Evolutionary conservation across 441 rosid species (phyloP), one percentile per base, ranked within the genome.

Genomic region (Arabidopsis hybrid): DNA sequence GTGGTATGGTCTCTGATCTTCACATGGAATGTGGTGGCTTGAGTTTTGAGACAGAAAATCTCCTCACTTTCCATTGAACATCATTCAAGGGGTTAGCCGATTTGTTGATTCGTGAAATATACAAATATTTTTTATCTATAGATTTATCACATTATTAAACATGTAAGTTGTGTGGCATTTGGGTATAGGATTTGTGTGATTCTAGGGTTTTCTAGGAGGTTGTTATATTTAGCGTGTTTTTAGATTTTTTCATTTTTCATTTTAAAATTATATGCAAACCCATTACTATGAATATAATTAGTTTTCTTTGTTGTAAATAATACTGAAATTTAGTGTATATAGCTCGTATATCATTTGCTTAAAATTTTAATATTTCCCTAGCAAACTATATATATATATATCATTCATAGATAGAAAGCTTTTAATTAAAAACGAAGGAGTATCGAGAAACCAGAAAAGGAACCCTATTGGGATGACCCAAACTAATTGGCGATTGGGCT

Each of bases 21-120:
- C 79, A 80, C 81, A 43, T 85, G 74, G 88, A 63, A 47, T 81
- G 83, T 60, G 91, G 79, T 47, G 79, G 78, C 56, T 65, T 91
- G 71, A 82, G 88, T 81, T 84, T 84, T 55, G 91, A 87, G 69
- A 72, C 78, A 55, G 92, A 83, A 17, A 83, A 74, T 32, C 72
- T 81, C 82, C 78, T 86, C 26, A 14, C 43, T 67, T 83, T 90
- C 80, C 82, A 79, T 47, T 89, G 80, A 84, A 68, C 39, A 76
- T 29, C 11, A 40, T 14, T 21, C 7, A 13, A 61, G 18, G 70
- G 34, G 1, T 49, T 58, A 55, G 52, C 65, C 58, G 67, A 72
- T 78, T 78, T 70, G 65, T 72, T 72, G 68, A 67, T 66, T 78
- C 77, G 65, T 61, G 49, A 73, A 67, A 47, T 12, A 60, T 50